These are phyloP conservation scores for Lepraria neglecta DNA, from an alignment of 495 filamentous ascomycete genomes.

Conservation along the genomic window DNA sequence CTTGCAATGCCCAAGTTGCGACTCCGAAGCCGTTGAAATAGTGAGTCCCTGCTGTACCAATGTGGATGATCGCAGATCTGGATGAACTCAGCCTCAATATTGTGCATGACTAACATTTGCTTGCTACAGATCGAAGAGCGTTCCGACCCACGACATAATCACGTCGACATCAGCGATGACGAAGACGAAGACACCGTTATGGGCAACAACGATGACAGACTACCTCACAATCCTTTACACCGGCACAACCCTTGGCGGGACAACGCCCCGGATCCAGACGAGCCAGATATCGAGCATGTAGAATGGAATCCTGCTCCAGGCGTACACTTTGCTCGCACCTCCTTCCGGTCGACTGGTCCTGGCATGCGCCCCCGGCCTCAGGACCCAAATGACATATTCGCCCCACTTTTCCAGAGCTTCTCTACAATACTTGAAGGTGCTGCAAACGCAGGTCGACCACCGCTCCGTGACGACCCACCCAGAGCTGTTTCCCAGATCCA, in stretches of 20 bases:
- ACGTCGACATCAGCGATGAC: slow-evolving; percentile 4
- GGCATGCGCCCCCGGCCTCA: slow-evolving; percentile 8
- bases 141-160: slow-evolving; percentile 36
- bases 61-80: background rate
- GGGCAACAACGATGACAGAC: slow-evolving; percentile 16
- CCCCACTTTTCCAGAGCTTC: slow-evolving; percentile 21
- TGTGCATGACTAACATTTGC: slow-evolving; percentile 6
- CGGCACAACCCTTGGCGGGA: slow-evolving; percentile 32
- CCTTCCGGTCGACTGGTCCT: slow-evolving; percentile 22
- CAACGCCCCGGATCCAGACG: slow-evolving; percentile 35
- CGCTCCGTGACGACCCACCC: background rate
- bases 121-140: slow-evolving; percentile 34
- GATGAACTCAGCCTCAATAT: background rate
- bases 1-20: slow-evolving; percentile 69
- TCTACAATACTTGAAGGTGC: slow-evolving; percentile 18
- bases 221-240: slow-evolving; percentile 28
- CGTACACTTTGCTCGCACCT: slow-evolving; percentile 31
- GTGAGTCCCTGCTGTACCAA: slow-evolving; percentile 42
- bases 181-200: slow-evolving; percentile 26
- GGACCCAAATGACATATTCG: slow-evolving; percentile 22
- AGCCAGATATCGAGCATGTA: slow-evolving; percentile 36
- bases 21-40: slow-evolving; percentile 77
- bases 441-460: slow-evolving; percentile 9
- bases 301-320: slow-evolving; percentile 35
- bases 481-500: slow-evolving; percentile 1